phyloP scores from a whole-genome alignment of 1,139 yeast genomes.

The Suhomyces bokatorum region DNA sequence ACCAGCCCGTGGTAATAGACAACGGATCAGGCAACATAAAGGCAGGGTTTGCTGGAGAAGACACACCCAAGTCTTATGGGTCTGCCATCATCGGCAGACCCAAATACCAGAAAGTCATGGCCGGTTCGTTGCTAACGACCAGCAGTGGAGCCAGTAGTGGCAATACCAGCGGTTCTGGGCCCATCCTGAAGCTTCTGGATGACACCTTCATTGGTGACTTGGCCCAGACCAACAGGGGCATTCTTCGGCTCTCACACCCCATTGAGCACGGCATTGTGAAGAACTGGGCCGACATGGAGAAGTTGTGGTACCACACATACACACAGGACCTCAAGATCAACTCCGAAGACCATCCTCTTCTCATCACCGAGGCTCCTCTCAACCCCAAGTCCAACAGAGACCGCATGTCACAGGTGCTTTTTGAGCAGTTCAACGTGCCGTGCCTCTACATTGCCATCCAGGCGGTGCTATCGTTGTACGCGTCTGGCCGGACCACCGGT shows the following conservation, averaged over 20 bases:
- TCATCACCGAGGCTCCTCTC: conserved; percentile 87
- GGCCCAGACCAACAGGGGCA: conserved; percentile 77
- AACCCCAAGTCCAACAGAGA: conserved; percentile 75
- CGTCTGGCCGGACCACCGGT: conserved; percentile 90
- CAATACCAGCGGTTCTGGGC: conserved; percentile 1
- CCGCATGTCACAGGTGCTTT: conserved; percentile 70
- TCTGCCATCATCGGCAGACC: conserved; percentile 72
- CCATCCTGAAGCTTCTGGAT: conserved; percentile 18
- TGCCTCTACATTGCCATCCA: conserved; percentile 82
- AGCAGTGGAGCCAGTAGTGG: conserved; percentile 28
- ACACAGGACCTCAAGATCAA: conserved; percentile 54
- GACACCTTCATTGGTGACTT: conserved; percentile 66
- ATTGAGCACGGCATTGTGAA: conserved; percentile 78
- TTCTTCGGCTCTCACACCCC: conserved; percentile 69
- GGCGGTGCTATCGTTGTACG: conserved; percentile 81
- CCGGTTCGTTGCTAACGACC: conserved; percentile 61
- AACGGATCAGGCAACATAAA: conserved; percentile 89
- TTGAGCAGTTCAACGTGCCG: conserved; percentile 85
- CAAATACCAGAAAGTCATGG: conserved; percentile 82
- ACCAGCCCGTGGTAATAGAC: conserved; percentile 90
- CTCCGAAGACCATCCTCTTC: conserved; percentile 57
- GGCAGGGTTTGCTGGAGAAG: conserved; percentile 94
- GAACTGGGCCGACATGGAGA: conserved; percentile 87
- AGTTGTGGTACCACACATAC: conserved; percentile 67
- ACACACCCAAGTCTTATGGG: conserved; percentile 62